Evolutionary conservation across 345 rosid genomes (phyloP), one percentile per base, ranked within the genome.

Genomic region (Geranium rotundifolium): DNA sequence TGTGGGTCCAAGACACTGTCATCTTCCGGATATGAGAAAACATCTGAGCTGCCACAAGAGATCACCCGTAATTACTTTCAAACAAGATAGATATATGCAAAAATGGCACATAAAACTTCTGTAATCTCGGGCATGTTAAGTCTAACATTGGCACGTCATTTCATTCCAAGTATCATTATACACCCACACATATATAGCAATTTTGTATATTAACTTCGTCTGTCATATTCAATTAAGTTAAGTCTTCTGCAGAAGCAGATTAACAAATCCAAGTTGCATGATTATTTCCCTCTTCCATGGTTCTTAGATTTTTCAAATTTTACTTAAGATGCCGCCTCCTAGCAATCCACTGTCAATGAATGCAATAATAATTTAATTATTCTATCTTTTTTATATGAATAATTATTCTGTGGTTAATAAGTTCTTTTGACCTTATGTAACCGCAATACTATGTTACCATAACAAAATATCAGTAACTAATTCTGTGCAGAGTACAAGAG

Each of bases 11-110:
- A 34, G 73, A 95, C 93, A 81, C 88, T 70, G 61, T 88, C 90
- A 77, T 90, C 97, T 80, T 90, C 97, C 29, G 91, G 86, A 75
- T 95, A 95, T 57, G 97, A 95, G 79, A 77, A 95, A 80, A 95
- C 95, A 71, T 95, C 99, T 91, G 95, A 81, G 83, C 90, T 85
- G 91, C 89, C 97, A 85, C 87, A 81, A 77, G 50, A 74, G 57
- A 69, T 75, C 54, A 66, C 69, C 64, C 66, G 72, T 60, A 18
- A 72, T 84, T 67, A 80, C 81, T 75, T 69, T 73, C 63, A 71
- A 23, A 67, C 58, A 62, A 15, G 15, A 29, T 23, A 23, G 27
- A 23, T 23, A 23, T 23, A 23, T 23, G 27, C 27, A 23, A 23
- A 23, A 23, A 23, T 23, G 27, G 27, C 27, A 23, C 27, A 30